Evolutionary conservation across 164 flowering plant species (phyloP).

Genomic region (Tinospora cordifolia): DNA sequence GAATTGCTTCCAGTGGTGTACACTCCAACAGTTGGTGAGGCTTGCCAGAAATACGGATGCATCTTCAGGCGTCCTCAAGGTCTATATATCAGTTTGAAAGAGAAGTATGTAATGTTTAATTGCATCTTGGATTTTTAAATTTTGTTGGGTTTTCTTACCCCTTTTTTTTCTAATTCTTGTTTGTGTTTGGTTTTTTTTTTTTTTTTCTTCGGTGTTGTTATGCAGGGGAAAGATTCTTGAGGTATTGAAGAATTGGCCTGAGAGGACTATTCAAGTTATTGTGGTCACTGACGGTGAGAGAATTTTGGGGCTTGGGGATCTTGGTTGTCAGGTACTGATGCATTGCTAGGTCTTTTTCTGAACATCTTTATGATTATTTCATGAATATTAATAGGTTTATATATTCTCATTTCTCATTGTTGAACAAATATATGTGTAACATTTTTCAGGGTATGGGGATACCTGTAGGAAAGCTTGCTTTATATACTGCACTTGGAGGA

Average conservation of each 20-base stretch:
- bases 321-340: conserved; percentile 66
- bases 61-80: conserved; percentile 84
- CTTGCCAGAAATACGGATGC: conserved; percentile 86
- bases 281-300: conserved; percentile 88
- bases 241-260: conserved; percentile 73
- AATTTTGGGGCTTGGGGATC: conserved; percentile 80
- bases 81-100: conserved; percentile 73
- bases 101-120: conserved; percentile 39
- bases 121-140: neutral
- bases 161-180: neutral
- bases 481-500: conserved; percentile 86
- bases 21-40: conserved; percentile 89
- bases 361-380: neutral
- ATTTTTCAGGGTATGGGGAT: conserved; percentile 81
- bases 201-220: neutral
- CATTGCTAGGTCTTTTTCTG: neutral
- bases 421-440: neutral
- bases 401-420: neutral
- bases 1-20: conserved; percentile 76
- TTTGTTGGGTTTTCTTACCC: neutral
- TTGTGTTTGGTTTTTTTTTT: no score
- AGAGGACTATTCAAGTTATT: conserved; percentile 55
- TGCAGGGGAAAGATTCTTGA: conserved; percentile 69
- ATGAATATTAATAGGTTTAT: neutral
- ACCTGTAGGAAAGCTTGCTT: conserved; percentile 79